Conservation (phyloP, 331 rosid species). For the Stylosanthes scabra region DNA sequence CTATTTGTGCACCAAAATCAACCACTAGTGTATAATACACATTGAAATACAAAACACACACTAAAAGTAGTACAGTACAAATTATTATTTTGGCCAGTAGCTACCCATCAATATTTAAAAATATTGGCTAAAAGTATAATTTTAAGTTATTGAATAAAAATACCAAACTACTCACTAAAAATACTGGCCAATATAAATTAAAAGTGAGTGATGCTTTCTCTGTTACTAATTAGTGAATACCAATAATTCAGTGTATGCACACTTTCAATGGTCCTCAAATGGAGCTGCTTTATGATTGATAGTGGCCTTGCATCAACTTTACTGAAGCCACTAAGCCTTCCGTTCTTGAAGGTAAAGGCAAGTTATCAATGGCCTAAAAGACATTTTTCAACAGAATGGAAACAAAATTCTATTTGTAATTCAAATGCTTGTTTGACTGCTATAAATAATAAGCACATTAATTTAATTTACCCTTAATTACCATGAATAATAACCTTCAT, state of each 20-base stretch:
- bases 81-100: too few relatives aligned
- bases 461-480: too few relatives aligned
- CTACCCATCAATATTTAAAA: too few relatives aligned
- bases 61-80: too few relatives aligned
- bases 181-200: too few relatives aligned
- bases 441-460: conserved; percentile 1
- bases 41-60: too few relatives aligned
- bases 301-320: conserved; percentile 68
- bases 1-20: too few relatives aligned
- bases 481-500: neutral
- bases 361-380: conserved; percentile 47
- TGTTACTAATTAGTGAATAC: neutral
- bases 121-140: too few relatives aligned
- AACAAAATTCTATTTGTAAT: conserved; percentile 29
- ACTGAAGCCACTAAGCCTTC: conserved; percentile 49
- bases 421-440: conserved; percentile 44
- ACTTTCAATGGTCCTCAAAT: conserved; percentile 30
- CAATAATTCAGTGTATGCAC: neutral
- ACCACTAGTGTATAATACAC: too few relatives aligned
- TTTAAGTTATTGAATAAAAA: too few relatives aligned
- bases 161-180: too few relatives aligned
- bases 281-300: conserved; percentile 59
- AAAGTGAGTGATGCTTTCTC: too few relatives aligned
- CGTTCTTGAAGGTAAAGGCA: conserved; percentile 76
- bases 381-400: conserved; percentile 45